These are phyloP conservation scores for Coelastrella sp. DNA, from an alignment of 139 green algal genomes.

Conservation along the genomic window DNA sequence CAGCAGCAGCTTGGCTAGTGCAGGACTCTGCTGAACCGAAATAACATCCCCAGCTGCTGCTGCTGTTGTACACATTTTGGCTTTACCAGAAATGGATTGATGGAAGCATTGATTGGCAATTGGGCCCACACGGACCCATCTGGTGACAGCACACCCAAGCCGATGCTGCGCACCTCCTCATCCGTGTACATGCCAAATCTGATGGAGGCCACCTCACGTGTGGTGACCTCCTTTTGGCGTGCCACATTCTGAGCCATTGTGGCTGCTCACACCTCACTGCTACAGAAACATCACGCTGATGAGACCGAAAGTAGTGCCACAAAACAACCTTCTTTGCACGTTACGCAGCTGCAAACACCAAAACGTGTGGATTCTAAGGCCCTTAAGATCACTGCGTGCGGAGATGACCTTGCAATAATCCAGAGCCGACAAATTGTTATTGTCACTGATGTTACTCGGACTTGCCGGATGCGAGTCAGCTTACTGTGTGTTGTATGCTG, in stretches of 20 bases:
- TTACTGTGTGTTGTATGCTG: not conserved
- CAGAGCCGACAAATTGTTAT: not conserved
- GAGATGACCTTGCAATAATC: not conserved
- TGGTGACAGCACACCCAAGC: no score
- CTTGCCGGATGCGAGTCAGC: not conserved
- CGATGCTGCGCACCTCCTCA: conserved; percentile 81
- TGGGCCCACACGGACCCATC: no score
- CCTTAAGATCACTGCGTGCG: not conserved
- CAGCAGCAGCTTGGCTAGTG: no score
- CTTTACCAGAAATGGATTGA: no score
- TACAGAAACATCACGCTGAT: not conserved
- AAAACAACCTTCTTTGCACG: not conserved
- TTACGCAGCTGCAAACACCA: not conserved
- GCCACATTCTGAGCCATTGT: conserved; percentile 27
- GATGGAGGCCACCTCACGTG: conserved; percentile 76
- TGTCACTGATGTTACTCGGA: not conserved
- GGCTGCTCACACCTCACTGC: not conserved
- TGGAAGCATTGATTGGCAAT: no score
- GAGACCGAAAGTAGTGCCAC: not conserved
- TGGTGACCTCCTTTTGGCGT: conserved; percentile 81
- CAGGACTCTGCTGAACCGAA: no score
- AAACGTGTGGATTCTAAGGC: no score
- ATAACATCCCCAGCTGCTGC: no score
- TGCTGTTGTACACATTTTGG: no score
- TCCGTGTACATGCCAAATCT: conserved; percentile 93